A percentile compares a stretch with the other conserved stretches of the same genome.
These are phyloP conservation scores for Leishmania mexicana DNA, from an alignment of 208 protist species.

Conservation along the genomic window DNA sequence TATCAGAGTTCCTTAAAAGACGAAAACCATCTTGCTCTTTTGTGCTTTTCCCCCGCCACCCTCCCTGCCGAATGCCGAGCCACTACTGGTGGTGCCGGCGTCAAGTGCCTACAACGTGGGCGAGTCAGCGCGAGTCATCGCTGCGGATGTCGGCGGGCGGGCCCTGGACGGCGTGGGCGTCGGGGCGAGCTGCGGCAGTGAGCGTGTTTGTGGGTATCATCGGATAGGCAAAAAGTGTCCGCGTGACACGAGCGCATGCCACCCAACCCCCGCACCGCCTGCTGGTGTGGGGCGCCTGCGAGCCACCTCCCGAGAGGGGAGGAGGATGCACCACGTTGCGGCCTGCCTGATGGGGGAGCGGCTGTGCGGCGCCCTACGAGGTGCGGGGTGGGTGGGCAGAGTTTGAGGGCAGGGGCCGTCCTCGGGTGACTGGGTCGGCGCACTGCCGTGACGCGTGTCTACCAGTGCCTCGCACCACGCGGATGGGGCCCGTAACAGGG, in stretches of 20 bases:
- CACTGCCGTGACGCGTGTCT: background rate
- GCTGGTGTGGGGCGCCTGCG: background rate
- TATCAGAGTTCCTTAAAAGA: background rate
- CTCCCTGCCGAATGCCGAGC: background rate
- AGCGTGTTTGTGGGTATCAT: background rate
- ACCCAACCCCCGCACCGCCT: background rate
- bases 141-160: background rate
- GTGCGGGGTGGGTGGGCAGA: background rate
- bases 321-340: background rate
- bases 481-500: background rate
- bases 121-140: background rate
- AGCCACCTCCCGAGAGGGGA: background rate
- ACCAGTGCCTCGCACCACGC: background rate
- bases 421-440: background rate
- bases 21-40: background rate
- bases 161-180: background rate
- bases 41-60: background rate
- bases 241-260: background rate
- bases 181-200: background rate
- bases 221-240: background rate
- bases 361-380: too few species aligned
- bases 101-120: background rate
- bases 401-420: background rate
- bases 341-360: background rate
- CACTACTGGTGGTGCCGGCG: background rate